Percentiles rank a stretch among this genome's conserved stretches.
Conservation (phyloP, 768 basidiomycete species). For the Suillus clintonianus region DNA sequence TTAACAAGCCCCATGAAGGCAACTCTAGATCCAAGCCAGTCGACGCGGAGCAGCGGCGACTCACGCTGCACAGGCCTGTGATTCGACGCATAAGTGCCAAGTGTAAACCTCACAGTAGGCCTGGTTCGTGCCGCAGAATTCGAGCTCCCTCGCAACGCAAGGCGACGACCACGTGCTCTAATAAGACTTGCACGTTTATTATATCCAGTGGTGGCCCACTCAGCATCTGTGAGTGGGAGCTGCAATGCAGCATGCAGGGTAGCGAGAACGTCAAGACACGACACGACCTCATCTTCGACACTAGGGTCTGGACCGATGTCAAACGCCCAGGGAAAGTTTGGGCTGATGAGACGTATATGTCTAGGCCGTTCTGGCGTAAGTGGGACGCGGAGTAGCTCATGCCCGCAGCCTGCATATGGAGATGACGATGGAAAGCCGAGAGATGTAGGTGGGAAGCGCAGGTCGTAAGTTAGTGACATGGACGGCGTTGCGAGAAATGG, state of each 20-base stretch:
- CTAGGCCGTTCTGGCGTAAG: background rate
- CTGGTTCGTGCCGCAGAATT: background rate
- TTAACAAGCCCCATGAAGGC: slow-evolving; percentile 4
- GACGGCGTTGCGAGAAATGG: background rate
- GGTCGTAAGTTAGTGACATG: background rate
- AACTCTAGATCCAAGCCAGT: slow-evolving; percentile 10
- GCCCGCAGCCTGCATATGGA: background rate
- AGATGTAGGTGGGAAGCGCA: background rate
- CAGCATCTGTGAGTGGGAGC: slow-evolving; percentile 1
- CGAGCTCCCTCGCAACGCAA: background rate
- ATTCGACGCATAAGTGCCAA: background rate
- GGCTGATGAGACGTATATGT: slow-evolving; percentile 6
- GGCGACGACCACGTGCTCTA: slow-evolving; percentile 4
- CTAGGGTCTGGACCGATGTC: background rate
- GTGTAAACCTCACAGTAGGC: background rate
- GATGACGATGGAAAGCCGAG: background rate
- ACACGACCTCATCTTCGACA: background rate
- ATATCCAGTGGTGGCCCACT: slow-evolving; percentile 6
- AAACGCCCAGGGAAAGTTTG: slow-evolving; percentile 11
- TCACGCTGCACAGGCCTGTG: background rate
- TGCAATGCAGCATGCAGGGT: slow-evolving; percentile 6
- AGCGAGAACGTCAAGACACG: slow-evolving; percentile 6
- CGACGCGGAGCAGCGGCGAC: slow-evolving; percentile 1
- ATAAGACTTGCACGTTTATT: slow-evolving; percentile 1
- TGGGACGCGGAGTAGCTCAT: slow-evolving; percentile 1